Conservation (phyloP, 257 asterid genomes). For the Thymus mandschuricus region DNA sequence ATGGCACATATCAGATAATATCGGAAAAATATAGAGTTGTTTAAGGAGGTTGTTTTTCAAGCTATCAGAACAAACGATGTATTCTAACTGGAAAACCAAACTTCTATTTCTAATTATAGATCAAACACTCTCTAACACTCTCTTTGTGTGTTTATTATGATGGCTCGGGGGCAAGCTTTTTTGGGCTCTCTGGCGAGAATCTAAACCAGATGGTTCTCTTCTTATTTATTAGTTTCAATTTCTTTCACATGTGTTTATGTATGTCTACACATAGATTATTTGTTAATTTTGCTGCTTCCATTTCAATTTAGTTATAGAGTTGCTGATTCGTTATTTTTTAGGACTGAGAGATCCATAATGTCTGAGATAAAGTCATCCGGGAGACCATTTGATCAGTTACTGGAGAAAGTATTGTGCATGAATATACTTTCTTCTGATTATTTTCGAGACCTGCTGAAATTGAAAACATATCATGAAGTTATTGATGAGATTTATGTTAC, state of each 20-base stretch:
- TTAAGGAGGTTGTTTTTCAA: not conserved
- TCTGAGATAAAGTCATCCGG: constrained; percentile 89
- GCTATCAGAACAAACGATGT: not conserved
- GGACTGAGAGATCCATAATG: constrained; percentile 50
- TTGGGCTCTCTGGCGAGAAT: not conserved
- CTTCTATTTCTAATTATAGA: not conserved
- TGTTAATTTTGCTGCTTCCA: not conserved
- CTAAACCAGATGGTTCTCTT: not conserved
- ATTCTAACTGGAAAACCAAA: not conserved
- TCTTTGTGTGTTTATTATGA: not conserved
- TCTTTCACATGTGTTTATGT: not conserved
- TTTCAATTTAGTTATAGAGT: not conserved
- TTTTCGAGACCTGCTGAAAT: constrained; percentile 81
- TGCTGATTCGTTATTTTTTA: not conserved
- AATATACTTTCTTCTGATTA: constrained; percentile 97
- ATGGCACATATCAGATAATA: not conserved
- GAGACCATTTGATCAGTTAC: constrained; percentile 78
- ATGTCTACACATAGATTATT: not conserved
- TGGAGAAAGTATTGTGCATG: constrained; percentile 95
- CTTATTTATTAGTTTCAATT: not conserved
- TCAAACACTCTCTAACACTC: not conserved
- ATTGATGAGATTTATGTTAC: constrained; percentile 93
- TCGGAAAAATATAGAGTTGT: not conserved
- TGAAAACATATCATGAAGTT: constrained; percentile 96
- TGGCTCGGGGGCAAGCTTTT: not conserved